Evolutionary conservation across 495 filamentous ascomycete genomes (phyloP).

Genomic region (Glarea lozoyensis): DNA sequence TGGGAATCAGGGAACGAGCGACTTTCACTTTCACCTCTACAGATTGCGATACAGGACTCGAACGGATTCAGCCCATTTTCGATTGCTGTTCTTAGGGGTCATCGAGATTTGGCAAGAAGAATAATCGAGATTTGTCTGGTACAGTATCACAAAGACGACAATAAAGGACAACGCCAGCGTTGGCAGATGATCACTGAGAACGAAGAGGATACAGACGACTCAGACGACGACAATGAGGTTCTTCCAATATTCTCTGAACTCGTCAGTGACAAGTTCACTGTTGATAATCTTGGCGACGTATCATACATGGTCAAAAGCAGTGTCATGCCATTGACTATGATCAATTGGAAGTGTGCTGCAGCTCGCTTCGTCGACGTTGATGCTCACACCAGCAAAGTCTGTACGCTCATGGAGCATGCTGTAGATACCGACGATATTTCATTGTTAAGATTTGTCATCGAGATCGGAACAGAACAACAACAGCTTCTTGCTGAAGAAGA

Average conservation of each 20-base stretch:
- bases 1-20: conserved; percentile 32
- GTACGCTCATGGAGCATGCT: conserved; percentile 7
- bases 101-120: conserved; percentile 48
- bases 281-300: conserved; percentile 60
- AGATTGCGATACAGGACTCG: conserved; percentile 48
- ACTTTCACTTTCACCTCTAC: conserved; percentile 43
- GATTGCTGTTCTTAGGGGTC: conserved; percentile 53
- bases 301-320: conserved; percentile 53
- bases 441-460: conserved; percentile 37
- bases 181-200: conserved; percentile 33
- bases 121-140: conserved; percentile 57
- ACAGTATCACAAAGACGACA: conserved; percentile 48
- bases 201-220: conserved; percentile 36
- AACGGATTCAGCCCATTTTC: conserved; percentile 45
- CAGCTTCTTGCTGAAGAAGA: conserved; percentile 16
- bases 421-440: conserved; percentile 26
- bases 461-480: conserved; percentile 26
- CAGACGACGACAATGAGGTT: conserved; percentile 52
- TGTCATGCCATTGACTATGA: conserved; percentile 36
- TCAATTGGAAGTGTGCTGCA: conserved; percentile 24
- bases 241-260: conserved; percentile 19
- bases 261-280: conserved; percentile 55
- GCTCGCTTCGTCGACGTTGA: conserved; percentile 1
- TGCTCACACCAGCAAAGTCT: background rate
- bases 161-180: conserved; percentile 27